phyloP scores from a whole-genome alignment of 2,329 filamentous ascomycete species.

The Metarhizium robertsii region DNA sequence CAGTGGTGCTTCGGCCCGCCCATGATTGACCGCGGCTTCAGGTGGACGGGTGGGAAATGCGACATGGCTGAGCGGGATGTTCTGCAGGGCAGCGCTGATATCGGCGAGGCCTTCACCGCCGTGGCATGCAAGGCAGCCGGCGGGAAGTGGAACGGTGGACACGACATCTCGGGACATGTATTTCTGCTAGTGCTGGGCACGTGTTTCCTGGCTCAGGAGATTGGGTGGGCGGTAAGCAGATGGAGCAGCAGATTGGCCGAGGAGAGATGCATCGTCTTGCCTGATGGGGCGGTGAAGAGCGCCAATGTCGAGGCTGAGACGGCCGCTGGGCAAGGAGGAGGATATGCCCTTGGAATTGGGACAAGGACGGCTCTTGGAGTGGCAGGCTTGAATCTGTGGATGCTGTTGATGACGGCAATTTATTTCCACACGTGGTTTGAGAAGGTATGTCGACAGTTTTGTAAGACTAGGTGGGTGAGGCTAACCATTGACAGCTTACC shows the following conservation, averaged over 20 bases:
- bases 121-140: slow-evolving; percentile 76
- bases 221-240: slow-evolving; percentile 47
- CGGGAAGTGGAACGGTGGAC: slow-evolving; percentile 82
- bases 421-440: slow-evolving; percentile 99
- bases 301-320: slow-evolving; percentile 38
- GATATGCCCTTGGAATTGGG: slow-evolving; percentile 31
- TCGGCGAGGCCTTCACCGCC: slow-evolving; percentile 53
- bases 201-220: slow-evolving; percentile 72
- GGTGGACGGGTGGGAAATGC: slow-evolving; percentile 80
- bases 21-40: slow-evolving; percentile 82
- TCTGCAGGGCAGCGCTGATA: slow-evolving; percentile 34
- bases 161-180: slow-evolving; percentile 93
- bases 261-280: slow-evolving; percentile 56
- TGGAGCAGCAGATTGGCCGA: slow-evolving; percentile 38
- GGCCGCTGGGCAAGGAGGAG: slow-evolving; percentile 14
- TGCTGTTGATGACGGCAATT: slow-evolving; percentile 96
- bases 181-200: slow-evolving; percentile 84
- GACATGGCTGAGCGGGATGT: slow-evolving; percentile 45
- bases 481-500: slow-evolving; percentile 33
- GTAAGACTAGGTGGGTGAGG: slow-evolving; percentile 7
- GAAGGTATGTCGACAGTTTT: slow-evolving; percentile 52
- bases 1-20: slow-evolving; percentile 95
- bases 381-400: slow-evolving; percentile 73
- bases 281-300: slow-evolving; percentile 55
- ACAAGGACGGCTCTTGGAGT: slow-evolving; percentile 53